phyloP scores from a whole-genome alignment of 140 eudicot species.

The Erigeron philadelphicus region DNA sequence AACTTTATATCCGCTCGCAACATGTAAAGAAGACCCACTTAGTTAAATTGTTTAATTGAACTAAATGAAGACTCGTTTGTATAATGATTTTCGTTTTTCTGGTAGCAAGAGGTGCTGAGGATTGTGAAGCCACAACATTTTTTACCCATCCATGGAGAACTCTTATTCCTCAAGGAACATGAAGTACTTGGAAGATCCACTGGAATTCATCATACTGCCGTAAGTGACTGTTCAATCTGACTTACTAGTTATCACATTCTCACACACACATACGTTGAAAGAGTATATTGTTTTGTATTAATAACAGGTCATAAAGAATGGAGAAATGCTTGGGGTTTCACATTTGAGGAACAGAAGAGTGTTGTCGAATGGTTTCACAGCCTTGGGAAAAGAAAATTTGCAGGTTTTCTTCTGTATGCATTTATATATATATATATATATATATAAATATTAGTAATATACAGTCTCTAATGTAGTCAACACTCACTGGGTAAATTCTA shows the following conservation, averaged over 20 bases:
- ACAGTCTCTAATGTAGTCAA: background rate
- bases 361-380: conserved; percentile 76
- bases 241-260: background rate
- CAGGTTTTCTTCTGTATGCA: conserved; percentile 46
- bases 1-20: conserved; percentile 2
- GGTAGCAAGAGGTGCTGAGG: conserved; percentile 85
- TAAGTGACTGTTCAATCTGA: conserved; percentile 33
- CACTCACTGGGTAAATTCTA: background rate
- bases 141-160: conserved; percentile 94
- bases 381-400: conserved; percentile 80
- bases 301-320: conserved; percentile 86
- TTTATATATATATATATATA: background rate
- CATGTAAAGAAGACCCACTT: background rate
- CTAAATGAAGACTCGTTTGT: background rate
- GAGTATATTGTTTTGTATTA: background rate
- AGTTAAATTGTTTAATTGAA: background rate
- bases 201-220: conserved; percentile 87
- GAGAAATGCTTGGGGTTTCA: conserved; percentile 99
- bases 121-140: conserved; percentile 99
- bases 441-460: background rate
- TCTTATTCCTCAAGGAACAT: conserved; percentile 90
- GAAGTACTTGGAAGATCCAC: conserved; percentile 87
- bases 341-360: conserved; percentile 93
- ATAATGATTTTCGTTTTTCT: background rate
- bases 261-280: background rate